Conservation (phyloP, 192 early-diverging fungal species). For the Podila horticola region DNA sequence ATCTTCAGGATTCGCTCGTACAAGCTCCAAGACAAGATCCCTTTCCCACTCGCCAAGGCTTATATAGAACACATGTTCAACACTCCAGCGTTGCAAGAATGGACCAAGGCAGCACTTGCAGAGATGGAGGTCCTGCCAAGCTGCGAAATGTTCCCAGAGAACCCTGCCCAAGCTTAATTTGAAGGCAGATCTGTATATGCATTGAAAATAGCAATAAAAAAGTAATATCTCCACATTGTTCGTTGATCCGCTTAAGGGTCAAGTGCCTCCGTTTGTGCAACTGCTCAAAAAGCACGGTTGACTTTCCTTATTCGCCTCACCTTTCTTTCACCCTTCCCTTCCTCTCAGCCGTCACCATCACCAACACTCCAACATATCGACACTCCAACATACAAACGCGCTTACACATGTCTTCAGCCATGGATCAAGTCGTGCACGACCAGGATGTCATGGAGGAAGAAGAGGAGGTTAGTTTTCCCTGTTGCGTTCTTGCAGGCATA, state of each 20-base stretch:
- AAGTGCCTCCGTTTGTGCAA: neutral
- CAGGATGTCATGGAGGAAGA: conserved; percentile 16
- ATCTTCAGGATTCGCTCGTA: conserved; percentile 34
- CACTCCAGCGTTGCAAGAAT: conserved; percentile 33
- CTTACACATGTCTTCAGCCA: neutral
- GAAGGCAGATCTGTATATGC: neutral
- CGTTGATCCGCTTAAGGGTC: too few species aligned
- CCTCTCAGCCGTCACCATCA: neutral
- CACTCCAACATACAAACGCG: too few species aligned
- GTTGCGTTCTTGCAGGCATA: too few species aligned
- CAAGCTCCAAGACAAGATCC: conserved; percentile 11
- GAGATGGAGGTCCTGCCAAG: conserved; percentile 39
- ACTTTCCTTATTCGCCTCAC: neutral
- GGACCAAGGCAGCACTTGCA: conserved; percentile 16
- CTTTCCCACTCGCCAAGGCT: conserved; percentile 19
- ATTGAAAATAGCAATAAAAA: neutral
- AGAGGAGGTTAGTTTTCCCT: conserved; percentile 6
- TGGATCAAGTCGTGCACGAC: conserved; percentile 41
- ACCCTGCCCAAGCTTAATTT: neutral
- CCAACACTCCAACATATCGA: too few species aligned
- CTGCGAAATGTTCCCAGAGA: neutral
- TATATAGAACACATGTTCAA: conserved; percentile 40
- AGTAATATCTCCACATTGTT: too few species aligned
- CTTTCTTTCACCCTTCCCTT: neutral
- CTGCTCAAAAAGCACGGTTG: neutral